phyloP scores from a whole-genome alignment of 768 basidiomycete species.

The Pleurotus citrinopileatus region DNA sequence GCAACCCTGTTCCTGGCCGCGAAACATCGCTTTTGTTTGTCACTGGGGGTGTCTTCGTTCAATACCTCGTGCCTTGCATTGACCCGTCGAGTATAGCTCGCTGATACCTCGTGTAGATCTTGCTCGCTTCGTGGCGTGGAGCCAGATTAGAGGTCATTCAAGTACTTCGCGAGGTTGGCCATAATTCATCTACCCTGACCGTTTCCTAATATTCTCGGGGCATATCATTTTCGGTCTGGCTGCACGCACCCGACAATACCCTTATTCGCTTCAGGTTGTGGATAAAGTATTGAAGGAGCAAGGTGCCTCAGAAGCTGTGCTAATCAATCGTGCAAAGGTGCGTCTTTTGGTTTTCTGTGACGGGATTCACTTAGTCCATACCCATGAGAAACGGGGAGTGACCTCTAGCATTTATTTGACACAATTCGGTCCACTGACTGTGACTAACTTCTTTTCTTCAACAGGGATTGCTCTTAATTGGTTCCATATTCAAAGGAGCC shows the following conservation, averaged over 20 bases:
- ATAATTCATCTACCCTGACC: neutral
- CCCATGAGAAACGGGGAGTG: too few species aligned
- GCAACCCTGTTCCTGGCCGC: neutral
- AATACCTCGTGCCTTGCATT: neutral
- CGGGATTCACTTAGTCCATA: too few species aligned
- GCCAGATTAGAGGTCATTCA: constrained; percentile 93
- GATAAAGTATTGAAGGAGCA: constrained; percentile 86
- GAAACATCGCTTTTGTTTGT: neutral
- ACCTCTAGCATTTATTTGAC: too few species aligned
- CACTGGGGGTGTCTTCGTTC: neutral
- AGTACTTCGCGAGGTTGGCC: constrained; percentile 67
- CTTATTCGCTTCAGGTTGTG: too few species aligned
- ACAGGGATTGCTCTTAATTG: constrained; percentile 84
- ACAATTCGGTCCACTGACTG: neutral
- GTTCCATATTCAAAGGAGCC: constrained; percentile 85
- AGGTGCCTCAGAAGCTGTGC: constrained; percentile 62
- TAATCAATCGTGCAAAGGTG: constrained; percentile 86
- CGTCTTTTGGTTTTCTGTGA: constrained; percentile 11
- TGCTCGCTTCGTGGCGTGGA: constrained; percentile 97
- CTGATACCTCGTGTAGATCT: constrained; percentile 47
- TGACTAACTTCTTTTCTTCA: neutral
- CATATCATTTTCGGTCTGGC: too few species aligned
- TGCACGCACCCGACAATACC: too few species aligned
- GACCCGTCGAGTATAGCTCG: neutral
- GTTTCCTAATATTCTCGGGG: neutral